phyloP scores from a whole-genome alignment of 495 filamentous ascomycete species.

The Tuber calosporum region DNA sequence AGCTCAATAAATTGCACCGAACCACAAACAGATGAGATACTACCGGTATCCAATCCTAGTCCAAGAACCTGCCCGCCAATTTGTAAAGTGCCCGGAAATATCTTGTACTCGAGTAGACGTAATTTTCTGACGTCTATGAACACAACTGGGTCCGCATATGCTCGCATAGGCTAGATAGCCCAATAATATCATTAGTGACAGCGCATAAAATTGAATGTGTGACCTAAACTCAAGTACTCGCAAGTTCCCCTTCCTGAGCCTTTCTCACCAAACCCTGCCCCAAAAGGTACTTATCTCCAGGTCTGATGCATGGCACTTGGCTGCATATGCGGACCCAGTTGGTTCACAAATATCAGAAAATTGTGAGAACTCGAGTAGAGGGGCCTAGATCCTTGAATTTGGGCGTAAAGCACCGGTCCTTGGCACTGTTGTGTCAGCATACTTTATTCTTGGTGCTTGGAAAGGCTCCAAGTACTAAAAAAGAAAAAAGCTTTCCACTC shows the following conservation, averaged over 20 bases:
- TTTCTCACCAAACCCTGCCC: background rate
- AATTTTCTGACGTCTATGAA: background rate
- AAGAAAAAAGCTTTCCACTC: no score
- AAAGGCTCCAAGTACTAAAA: no score
- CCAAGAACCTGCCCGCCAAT: background rate
- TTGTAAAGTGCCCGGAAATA: background rate
- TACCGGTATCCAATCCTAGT: background rate
- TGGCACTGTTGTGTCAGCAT: no score
- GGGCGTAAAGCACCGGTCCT: no score
- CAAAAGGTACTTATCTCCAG: background rate
- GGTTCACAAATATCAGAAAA: no score
- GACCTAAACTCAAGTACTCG: background rate
- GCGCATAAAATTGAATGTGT: background rate
- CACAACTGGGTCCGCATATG: background rate
- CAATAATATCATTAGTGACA: background rate
- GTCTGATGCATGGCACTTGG: no score
- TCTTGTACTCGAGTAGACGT: no score
- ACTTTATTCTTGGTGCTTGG: no score
- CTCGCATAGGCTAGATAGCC: background rate
- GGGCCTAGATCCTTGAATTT: no score
- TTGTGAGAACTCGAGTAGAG: no score
- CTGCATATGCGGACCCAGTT: no score
- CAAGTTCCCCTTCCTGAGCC: background rate
- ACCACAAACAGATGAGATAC: background rate
- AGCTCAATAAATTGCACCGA: no score